A percentile compares a stretch with the other conserved stretches of the same genome.
Evolutionary conservation across 305 asterid species (phyloP).

Genomic region (Solanum chacoense): DNA sequence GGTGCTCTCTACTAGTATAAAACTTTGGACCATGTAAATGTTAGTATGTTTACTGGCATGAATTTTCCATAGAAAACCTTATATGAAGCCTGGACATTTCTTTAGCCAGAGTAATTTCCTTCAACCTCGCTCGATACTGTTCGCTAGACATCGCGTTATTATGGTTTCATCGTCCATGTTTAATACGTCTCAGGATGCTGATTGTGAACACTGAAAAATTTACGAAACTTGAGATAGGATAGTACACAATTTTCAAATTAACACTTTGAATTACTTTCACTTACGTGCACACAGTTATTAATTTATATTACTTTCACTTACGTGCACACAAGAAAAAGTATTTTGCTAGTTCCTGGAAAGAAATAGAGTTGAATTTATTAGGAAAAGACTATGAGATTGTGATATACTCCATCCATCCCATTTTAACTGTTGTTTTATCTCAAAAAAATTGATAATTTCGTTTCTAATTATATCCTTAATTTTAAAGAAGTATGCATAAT

Average conservation of each 20-base stretch:
- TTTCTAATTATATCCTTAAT: background rate
- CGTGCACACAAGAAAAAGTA: background rate
- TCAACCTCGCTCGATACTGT: background rate
- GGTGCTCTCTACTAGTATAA: background rate
- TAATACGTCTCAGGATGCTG: background rate
- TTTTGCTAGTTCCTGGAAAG: background rate
- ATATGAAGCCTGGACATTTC: background rate
- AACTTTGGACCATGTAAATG: background rate
- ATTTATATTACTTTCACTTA: background rate
- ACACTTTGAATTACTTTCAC: background rate
- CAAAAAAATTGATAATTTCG: background rate
- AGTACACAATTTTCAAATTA: background rate
- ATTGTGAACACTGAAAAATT: background rate
- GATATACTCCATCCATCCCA: background rate
- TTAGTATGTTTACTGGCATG: background rate
- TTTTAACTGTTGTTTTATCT: background rate
- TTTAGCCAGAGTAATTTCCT: background rate
- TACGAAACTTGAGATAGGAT: background rate
- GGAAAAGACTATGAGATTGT: background rate
- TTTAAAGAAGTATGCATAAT: background rate
- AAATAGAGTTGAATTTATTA: background rate
- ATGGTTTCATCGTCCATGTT: background rate
- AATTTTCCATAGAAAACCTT: background rate
- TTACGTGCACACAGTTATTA: background rate
- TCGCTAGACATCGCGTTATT: background rate